Percentiles rank a stretch among this genome's conserved stretches.
These are phyloP conservation scores for Crithidia bombi DNA, from an alignment of 208 protist species.

Conservation along the genomic window DNA sequence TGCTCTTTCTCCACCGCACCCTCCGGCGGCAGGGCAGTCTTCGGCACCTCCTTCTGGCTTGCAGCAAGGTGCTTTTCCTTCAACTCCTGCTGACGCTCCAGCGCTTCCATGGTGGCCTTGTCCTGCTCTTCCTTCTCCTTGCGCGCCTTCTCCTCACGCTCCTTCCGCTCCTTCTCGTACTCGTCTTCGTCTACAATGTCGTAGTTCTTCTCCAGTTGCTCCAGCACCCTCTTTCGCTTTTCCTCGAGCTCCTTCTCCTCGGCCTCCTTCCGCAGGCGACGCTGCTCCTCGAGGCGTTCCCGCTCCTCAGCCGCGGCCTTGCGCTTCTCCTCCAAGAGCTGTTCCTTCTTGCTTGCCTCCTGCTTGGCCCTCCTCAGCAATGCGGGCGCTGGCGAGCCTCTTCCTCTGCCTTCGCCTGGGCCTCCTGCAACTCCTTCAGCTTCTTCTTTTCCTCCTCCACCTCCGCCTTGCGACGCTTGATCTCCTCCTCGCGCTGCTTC, in stretches of 20 bases:
- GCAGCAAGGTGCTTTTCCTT: conserved; percentile 19
- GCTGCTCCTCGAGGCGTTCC: conserved; percentile 45
- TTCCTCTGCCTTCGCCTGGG: conserved; percentile 41
- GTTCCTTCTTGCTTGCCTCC: conserved; percentile 36
- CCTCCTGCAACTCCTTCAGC: conserved; percentile 43
- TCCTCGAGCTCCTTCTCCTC: conserved; percentile 50
- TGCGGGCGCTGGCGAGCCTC: conserved; percentile 33
- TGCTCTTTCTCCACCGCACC: neutral
- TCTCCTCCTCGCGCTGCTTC: conserved; percentile 43
- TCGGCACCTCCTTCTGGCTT: neutral
- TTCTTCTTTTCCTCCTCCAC: conserved; percentile 35
- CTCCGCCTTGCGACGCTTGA: conserved; percentile 41
- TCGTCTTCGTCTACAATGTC: conserved; percentile 56
- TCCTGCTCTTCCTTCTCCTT: conserved; percentile 52
- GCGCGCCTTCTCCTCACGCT: conserved; percentile 33
- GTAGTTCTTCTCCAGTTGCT: conserved; percentile 66
- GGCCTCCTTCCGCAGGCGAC: conserved; percentile 49
- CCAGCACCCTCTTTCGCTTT: conserved; percentile 48
- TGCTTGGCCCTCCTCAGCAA: conserved; percentile 33
- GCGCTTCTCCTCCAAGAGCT: conserved; percentile 39
- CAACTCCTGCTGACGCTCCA: conserved; percentile 21
- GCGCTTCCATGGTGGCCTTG: conserved; percentile 21
- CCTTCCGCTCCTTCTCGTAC: conserved; percentile 44
- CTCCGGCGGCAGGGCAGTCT: neutral
- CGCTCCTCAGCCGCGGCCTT: conserved; percentile 43